Base-by-base conservation (phyloP, 164 flowering plant species). In the Chimonanthus salicifolius region DNA sequence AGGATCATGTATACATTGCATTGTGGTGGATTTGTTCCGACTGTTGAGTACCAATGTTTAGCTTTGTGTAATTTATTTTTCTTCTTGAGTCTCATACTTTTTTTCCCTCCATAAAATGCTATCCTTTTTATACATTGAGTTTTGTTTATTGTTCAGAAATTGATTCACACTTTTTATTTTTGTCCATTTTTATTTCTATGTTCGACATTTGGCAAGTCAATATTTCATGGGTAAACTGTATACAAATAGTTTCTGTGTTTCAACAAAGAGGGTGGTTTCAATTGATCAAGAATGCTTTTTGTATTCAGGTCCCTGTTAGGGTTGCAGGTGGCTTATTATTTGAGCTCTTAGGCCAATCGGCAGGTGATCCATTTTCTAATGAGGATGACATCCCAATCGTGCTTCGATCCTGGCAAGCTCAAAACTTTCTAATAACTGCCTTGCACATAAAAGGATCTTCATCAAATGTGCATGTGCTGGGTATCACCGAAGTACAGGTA, bases 291-390 rank as follows among this genome's bases (percentile, higher is more conserved):
- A 18, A 8, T 4, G 6, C n/a, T 18, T 50, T 45, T 33, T 78
- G 64, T 72, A 67, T 72, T 60, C 78, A 95, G 99, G 98, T 95
- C 33, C 98, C 97, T 15, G 99, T 93, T 45, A 87, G 99, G 74
- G 98, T 88, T 78, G 92, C 94, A 67, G 98, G 94, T 68, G 98
- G 98, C 48, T 76, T 93, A 66, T 72, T 95, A 50, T 95, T 93
- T 85, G 99, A 95, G 86, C 97, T 93, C 47, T 74, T 92, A 78
- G 98, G 99, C 49, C 98, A 90, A 69, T 93, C 99, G 49, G 94
- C 81, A 66, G 99, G 97, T 67, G 98, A 95, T 86, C 98, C 98
- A 33, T 84, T 72, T 74, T 76, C 81, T 49, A 81, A 88, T 54
- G 99, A 92, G 74, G 97, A 90, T 85, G 97, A 95, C 74, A 84